These are phyloP conservation scores for Didymellaceae sp. DNA, from an alignment of 2,329 filamentous ascomycete species.

Conservation along the genomic window DNA sequence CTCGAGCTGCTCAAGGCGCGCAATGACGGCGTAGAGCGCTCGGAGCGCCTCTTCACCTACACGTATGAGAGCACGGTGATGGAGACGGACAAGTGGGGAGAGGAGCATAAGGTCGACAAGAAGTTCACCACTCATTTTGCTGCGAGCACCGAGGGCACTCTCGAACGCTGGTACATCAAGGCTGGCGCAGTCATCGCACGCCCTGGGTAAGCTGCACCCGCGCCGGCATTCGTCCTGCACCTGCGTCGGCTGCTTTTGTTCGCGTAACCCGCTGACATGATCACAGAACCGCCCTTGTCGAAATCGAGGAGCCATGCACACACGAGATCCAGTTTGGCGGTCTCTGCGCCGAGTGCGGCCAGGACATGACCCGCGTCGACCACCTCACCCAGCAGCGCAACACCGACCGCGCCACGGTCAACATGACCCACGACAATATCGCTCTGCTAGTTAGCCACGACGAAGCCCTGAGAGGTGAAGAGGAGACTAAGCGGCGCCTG, in stretches of 20 bases:
- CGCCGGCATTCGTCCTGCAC: background rate
- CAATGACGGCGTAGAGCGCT: constrained; percentile 76
- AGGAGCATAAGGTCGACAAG: constrained; percentile 71
- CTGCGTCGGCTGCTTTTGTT: background rate
- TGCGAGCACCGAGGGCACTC: constrained; percentile 79
- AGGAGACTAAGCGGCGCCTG: constrained; percentile 83
- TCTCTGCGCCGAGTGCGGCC: constrained; percentile 89
- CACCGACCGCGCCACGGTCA: constrained; percentile 86
- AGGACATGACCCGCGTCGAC: constrained; percentile 90
- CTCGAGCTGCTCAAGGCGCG: constrained; percentile 79
- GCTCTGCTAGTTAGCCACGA: constrained; percentile 82
- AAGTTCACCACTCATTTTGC: constrained; percentile 81
- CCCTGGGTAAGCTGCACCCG: constrained; percentile 46
- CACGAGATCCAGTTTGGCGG: constrained; percentile 92
- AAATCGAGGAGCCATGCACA: constrained; percentile 88
- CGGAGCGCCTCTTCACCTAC: constrained; percentile 84
- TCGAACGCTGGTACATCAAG: constrained; percentile 77
- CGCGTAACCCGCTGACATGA: constrained; percentile 9
- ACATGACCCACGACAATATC: constrained; percentile 92
- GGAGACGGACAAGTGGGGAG: constrained; percentile 73
- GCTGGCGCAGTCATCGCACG: constrained; percentile 66
- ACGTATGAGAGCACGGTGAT: constrained; percentile 78
- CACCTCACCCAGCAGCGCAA: constrained; percentile 83
- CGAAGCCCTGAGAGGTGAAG: constrained; percentile 82
- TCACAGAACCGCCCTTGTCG: constrained; percentile 65